These are phyloP conservation scores for Hericium alpestre DNA, from an alignment of 768 basidiomycete species.

Conservation along the genomic window DNA sequence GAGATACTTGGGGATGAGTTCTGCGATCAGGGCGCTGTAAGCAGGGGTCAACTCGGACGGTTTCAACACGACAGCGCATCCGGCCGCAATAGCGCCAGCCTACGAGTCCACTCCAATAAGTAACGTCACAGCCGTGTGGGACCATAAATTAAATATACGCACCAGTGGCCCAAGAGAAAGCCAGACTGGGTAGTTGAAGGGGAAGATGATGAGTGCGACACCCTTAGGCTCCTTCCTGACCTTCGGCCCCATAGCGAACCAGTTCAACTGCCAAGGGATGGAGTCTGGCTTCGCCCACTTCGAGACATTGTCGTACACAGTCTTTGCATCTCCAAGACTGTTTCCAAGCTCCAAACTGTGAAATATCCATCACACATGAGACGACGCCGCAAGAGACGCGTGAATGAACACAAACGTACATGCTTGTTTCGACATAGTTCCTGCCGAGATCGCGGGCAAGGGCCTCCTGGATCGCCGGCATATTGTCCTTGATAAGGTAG, in stretches of 20 bases:
- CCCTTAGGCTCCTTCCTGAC: constrained; percentile 74
- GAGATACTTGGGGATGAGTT: constrained; percentile 21
- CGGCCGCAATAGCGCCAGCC: constrained; percentile 29
- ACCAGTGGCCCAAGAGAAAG: constrained; percentile 50
- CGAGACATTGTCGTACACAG: constrained; percentile 51
- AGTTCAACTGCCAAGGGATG: constrained; percentile 46
- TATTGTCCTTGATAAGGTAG: constrained; percentile 68
- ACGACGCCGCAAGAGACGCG: no score
- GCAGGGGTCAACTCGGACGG: constrained; percentile 25
- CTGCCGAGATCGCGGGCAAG: constrained; percentile 54
- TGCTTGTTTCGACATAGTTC: constrained; percentile 44
- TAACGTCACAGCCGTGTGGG: no score
- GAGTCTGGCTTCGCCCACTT: constrained; percentile 65
- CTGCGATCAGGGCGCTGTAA: constrained; percentile 19
- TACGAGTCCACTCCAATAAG: background rate
- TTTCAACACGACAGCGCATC: constrained; percentile 25
- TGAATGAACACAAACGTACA: constrained; percentile 23
- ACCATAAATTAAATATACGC: constrained; percentile 10
- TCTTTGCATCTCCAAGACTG: constrained; percentile 40
- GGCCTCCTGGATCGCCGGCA: constrained; percentile 45
- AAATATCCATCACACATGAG: background rate
- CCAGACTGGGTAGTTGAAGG: constrained; percentile 71
- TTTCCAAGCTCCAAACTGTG: constrained; percentile 51
- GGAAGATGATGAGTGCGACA: constrained; percentile 54
- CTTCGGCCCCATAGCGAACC: constrained; percentile 47